These are phyloP conservation scores for Thoreauomyces humboldtii DNA, from an alignment of 192 early-diverging fungal species.

Conservation along the genomic window DNA sequence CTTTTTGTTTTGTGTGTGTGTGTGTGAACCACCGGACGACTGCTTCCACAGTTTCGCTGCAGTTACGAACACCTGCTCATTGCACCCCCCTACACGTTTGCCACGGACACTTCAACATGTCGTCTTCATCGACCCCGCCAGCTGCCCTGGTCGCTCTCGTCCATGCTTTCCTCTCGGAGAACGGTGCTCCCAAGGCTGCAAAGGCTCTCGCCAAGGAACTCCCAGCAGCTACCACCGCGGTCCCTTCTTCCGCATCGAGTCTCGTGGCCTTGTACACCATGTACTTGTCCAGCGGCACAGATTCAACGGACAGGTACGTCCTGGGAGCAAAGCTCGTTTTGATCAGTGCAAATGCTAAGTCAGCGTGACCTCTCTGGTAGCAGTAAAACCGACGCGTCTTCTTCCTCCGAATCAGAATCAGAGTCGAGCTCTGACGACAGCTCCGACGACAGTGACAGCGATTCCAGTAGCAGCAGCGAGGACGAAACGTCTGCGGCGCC, in stretches of 20 bases:
- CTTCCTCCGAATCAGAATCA: constrained; percentile 3
- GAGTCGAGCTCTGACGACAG: background rate
- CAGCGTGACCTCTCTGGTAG: too few species aligned
- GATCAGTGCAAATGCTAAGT: background rate
- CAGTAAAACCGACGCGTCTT: background rate
- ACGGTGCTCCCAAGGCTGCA: constrained; percentile 24
- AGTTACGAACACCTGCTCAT: background rate
- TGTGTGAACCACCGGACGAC: background rate
- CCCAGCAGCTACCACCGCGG: background rate
- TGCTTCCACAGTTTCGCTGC: background rate
- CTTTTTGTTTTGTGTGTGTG: background rate
- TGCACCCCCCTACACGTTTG: background rate
- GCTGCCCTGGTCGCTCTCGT: constrained; percentile 25
- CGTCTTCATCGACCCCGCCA: constrained; percentile 14
- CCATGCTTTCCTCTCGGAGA: constrained; percentile 28
- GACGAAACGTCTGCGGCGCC: background rate
- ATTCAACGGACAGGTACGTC: background rate
- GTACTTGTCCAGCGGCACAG: background rate
- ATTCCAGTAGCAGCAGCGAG: constrained; percentile 12
- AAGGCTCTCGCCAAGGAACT: constrained; percentile 32
- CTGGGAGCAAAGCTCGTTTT: background rate
- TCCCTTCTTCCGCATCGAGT: background rate
- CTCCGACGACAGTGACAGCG: background rate
- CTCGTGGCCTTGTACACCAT: background rate
- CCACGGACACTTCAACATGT: background rate